These are phyloP conservation scores for Xylariaceae sp. DNA, from an alignment of 2,329 filamentous ascomycete genomes.

Conservation along the genomic window DNA sequence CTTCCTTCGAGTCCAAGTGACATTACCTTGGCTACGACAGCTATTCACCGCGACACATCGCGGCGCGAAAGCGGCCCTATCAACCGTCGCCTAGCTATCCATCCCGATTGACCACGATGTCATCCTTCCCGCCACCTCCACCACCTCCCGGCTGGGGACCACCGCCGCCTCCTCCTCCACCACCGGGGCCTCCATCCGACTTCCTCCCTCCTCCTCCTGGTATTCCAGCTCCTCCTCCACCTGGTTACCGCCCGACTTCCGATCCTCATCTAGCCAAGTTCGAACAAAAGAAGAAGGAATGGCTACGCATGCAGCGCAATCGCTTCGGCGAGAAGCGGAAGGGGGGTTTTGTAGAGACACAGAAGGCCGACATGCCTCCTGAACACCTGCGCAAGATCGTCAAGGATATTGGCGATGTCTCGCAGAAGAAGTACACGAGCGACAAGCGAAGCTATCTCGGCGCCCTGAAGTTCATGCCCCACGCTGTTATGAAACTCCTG, in stretches of 20 bases:
- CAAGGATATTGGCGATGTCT: conserved; percentile 96
- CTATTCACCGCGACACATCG: conserved; percentile 29
- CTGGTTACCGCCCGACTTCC: conserved; percentile 73
- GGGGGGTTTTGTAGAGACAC: conserved; percentile 92
- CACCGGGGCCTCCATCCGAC: conserved; percentile 50
- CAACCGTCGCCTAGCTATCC: conserved; percentile 23
- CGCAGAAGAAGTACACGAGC: conserved; percentile 97
- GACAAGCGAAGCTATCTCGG: conserved; percentile 98
- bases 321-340: conserved; percentile 96
- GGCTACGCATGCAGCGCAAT: conserved; percentile 85
- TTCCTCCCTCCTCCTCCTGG: conserved; percentile 53
- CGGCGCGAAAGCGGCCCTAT: conserved; percentile 32
- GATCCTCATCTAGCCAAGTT: conserved; percentile 90
- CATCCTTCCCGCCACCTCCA: conserved; percentile 48
- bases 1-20: neutral
- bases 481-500: conserved; percentile 91
- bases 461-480: conserved; percentile 98
- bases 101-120: conserved; percentile 38
- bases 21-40: conserved; percentile 20
- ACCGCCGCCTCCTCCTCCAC: conserved; percentile 48
- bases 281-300: conserved; percentile 98
- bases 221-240: conserved; percentile 67
- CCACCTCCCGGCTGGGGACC: conserved; percentile 55
- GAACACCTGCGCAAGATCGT: conserved; percentile 98
- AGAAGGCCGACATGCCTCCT: conserved; percentile 97